Evolutionary conservation across 2,329 filamentous ascomycete species (phyloP), one percentile per base, ranked within the genome.

Genomic region (Hymenoscyphus fraxineus): DNA sequence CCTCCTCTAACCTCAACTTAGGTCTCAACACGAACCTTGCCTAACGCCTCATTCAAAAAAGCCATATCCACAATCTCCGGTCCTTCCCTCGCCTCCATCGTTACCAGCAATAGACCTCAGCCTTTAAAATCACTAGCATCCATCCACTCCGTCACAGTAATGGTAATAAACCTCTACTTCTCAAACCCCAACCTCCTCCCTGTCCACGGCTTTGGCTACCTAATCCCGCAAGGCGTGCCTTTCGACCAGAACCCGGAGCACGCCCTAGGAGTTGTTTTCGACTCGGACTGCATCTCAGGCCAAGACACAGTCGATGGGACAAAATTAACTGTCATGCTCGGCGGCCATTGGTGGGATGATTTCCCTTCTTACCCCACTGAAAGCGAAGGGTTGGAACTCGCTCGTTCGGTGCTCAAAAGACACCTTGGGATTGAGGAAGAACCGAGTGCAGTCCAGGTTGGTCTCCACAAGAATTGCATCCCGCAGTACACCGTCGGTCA

Each of bases 101-200:
- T 62, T 7, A 55, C 27, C 16, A n/a, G 40, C 62, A 16, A 6
- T 2, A 47, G 39, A 16, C 64, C 62, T 59, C 41, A 41, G 39
- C 67, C 73, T 6, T 78, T 88, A 6, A 80, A 82, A 5, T 75
- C 80, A 39, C 80, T 90, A 12, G 74, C 76, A 19, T 74, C 83
- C 55, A 84, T 85, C 16, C 82, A 85, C 61, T 85, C 88, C 41
- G 90, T 94, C 38, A 93, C 88, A 39, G 93, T 97, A 70, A 93
- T 93, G 88, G 91, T 93, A 2, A 90, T 99, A 66, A 97, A 97
- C 78, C 82, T 99, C 58, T 97, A 89, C 83, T 99, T 89, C 76
- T 80, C 83, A 1, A 81, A 86, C 55, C 82, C 87, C 6, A 74
- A 85, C 64, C 78, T 96, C 41, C 81, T 91, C 59, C 66, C 71